Evolutionary conservation across 306 rosid genomes (phyloP).

Genomic region (Cucurbita maxima): DNA sequence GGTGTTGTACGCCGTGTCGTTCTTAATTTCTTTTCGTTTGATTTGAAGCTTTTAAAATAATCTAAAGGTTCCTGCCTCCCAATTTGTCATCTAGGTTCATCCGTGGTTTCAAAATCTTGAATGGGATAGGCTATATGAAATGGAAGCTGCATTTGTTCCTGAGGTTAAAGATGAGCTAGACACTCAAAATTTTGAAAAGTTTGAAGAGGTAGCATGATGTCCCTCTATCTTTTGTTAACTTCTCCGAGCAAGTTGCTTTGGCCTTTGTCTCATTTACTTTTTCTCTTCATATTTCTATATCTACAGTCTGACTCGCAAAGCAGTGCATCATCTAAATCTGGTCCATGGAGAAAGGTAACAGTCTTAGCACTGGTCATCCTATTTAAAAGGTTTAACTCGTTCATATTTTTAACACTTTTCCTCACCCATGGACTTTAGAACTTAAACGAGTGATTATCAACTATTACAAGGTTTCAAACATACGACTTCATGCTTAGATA

Average conservation of each 20-base stretch:
- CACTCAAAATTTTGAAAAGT: slow-evolving; percentile 94
- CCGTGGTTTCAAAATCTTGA: slow-evolving; percentile 58
- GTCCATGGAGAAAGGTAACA: slow-evolving; percentile 94
- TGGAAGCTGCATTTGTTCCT: slow-evolving; percentile 96
- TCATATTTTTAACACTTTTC: background rate
- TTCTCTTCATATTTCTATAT: slow-evolving; percentile 14
- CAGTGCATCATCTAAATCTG: slow-evolving; percentile 49
- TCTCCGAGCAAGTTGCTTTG: slow-evolving; percentile 4
- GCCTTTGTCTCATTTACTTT: slow-evolving; percentile 10
- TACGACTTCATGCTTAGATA: background rate
- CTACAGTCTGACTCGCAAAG: slow-evolving; percentile 55
- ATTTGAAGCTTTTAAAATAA: slow-evolving; percentile 11
- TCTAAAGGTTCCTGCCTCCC: slow-evolving; percentile 30
- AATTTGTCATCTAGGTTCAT: slow-evolving; percentile 47
- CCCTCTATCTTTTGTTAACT: slow-evolving; percentile 8
- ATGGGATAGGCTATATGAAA: slow-evolving; percentile 77
- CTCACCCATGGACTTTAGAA: background rate
- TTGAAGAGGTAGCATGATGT: slow-evolving; percentile 62
- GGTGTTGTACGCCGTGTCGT: slow-evolving; percentile 73
- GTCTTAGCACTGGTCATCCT: background rate
- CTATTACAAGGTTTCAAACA: background rate
- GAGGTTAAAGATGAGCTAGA: slow-evolving; percentile 94
- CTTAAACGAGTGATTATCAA: background rate
- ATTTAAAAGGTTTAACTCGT: background rate
- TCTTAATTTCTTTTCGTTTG: slow-evolving; percentile 30